Evolutionary conservation across 2,329 filamentous ascomycete genomes (phyloP).

Genomic region (Zymoseptoria ardabiliae): DNA sequence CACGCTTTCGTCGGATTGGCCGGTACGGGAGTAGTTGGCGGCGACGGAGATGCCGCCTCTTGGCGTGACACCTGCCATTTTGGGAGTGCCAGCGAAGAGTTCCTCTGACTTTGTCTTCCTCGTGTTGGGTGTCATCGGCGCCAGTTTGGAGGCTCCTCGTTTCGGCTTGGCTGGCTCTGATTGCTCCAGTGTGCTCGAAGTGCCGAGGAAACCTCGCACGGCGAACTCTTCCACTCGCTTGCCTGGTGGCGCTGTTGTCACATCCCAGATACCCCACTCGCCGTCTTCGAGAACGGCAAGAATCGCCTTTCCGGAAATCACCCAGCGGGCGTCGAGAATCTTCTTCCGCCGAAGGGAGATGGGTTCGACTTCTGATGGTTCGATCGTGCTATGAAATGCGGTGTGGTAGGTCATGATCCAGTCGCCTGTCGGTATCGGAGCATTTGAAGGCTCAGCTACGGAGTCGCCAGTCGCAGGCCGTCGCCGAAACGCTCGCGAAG

Average conservation of each 20-base stretch:
- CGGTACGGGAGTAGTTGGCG: conserved; percentile 25
- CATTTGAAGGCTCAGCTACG: conserved; percentile 1
- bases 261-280: conserved; percentile 48
- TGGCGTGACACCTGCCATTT: conserved; percentile 23
- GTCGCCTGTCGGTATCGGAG: conserved; percentile 10
- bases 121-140: conserved; percentile 47
- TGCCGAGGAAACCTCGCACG: conserved; percentile 25
- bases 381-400: conserved; percentile 17
- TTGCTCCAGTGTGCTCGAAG: conserved; percentile 15
- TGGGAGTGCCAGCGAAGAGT: conserved; percentile 37
- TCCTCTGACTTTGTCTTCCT: conserved; percentile 38
- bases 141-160: conserved; percentile 32
- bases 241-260: conserved; percentile 14
- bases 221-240: conserved; percentile 23
- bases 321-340: conserved; percentile 44
- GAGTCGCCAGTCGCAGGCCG: conserved; percentile 24
- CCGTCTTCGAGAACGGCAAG: conserved; percentile 43
- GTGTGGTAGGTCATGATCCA: conserved; percentile 26
- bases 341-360: conserved; percentile 37
- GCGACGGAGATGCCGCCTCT: conserved; percentile 39
- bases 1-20: conserved; percentile 37
- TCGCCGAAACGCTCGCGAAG: conserved; percentile 14
- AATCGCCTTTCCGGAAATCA: conserved; percentile 39
- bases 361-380: conserved; percentile 14
- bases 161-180: conserved; percentile 24